Evolutionary conservation across 148 eudicot genomes (phyloP).

Genomic region (Heliamphora exappendiculata): DNA sequence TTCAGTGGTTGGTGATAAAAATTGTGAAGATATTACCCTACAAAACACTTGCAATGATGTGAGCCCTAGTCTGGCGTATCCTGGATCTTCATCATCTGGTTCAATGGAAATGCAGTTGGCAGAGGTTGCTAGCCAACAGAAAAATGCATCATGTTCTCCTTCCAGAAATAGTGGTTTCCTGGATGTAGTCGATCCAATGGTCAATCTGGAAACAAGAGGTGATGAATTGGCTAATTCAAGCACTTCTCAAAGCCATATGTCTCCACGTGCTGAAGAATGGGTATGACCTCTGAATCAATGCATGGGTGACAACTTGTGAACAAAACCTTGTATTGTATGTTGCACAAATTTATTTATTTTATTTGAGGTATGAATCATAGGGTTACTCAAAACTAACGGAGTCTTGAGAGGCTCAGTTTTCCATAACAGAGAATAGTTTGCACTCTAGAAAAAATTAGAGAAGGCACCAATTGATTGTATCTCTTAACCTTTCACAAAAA

Average conservation of each 20-base stretch:
- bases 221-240: conserved; percentile 15
- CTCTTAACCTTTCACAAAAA: not conserved
- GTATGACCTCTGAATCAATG: conserved; percentile 14
- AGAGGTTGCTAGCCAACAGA: conserved; percentile 10
- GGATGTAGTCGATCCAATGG: conserved; percentile 22
- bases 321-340: not conserved
- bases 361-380: not conserved
- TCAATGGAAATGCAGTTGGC: conserved; percentile 17
- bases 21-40: conserved; percentile 9
- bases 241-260: conserved; percentile 12
- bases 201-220: conserved; percentile 13
- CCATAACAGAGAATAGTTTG: not conserved
- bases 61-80: conserved; percentile 12
- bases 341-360: not conserved
- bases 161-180: conserved; percentile 12
- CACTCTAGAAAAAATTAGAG: not conserved
- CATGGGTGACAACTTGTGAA: not conserved
- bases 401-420: not conserved
- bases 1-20: conserved; percentile 13
- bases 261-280: conserved; percentile 21
- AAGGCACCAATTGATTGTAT: not conserved
- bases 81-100: conserved; percentile 12
- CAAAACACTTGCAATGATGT: conserved; percentile 11
- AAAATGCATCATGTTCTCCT: conserved; percentile 18
- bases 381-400: not conserved